A percentile compares a stretch with the other conserved stretches of the same genome.
phyloP scores from a whole-genome alignment of 139 green algal genomes.

The Haematococcus lacustris region DNA sequence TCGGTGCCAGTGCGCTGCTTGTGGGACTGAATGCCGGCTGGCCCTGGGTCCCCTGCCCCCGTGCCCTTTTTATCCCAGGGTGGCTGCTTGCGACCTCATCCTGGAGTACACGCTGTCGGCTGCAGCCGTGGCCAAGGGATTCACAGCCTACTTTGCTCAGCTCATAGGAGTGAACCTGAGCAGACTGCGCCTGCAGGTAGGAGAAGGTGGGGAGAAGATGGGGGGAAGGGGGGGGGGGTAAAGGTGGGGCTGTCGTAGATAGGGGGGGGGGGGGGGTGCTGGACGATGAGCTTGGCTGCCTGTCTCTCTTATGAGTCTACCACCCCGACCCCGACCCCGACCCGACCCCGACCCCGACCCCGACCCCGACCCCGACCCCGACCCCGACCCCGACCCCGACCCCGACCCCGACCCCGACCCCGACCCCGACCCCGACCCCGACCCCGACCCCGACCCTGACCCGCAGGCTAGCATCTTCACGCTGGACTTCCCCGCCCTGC shows the following conservation, averaged over 20 bases:
- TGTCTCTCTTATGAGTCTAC: too few species aligned
- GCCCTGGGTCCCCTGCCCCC: not conserved
- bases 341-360: too few species aligned
- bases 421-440: too few species aligned
- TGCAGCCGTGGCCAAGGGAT: conserved; percentile 73
- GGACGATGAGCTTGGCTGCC: too few species aligned
- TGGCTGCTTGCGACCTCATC: conserved; percentile 70
- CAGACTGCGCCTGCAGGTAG: conserved; percentile 17
- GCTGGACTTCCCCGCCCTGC: conserved; percentile 55
- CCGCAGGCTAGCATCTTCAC: conserved; percentile 21
- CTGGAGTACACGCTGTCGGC: conserved; percentile 79
- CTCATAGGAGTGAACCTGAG: conserved; percentile 36
- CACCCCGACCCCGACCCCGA: too few species aligned
- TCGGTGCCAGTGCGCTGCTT: not conserved
- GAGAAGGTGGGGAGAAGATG: not conserved
- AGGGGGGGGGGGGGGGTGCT: too few species aligned
- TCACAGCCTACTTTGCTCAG: conserved; percentile 71
- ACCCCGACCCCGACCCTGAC: too few species aligned
- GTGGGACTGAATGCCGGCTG: not conserved
- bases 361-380: too few species aligned
- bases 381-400: too few species aligned
- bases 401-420: too few species aligned
- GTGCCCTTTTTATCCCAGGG: conserved; percentile 34
- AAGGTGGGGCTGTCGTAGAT: too few species aligned
- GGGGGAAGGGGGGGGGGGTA: too few species aligned